Conservation (phyloP, 345 rosid genomes). For the Lumnitzera racemosa region DNA sequence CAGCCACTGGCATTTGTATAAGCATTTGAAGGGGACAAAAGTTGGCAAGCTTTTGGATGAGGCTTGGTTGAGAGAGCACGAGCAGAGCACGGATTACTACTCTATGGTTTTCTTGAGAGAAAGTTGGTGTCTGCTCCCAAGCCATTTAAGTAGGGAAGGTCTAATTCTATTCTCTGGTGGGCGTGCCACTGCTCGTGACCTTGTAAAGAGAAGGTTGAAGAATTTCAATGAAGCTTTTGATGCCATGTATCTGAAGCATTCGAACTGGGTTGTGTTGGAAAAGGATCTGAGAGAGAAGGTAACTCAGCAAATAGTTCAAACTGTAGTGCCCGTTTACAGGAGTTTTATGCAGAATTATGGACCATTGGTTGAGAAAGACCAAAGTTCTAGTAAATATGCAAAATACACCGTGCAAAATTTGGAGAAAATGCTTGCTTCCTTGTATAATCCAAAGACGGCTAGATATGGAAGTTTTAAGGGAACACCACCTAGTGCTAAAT, state of each 20-base stretch:
- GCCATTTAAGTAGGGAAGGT: slow-evolving; percentile 91
- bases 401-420: slow-evolving; percentile 74
- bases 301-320: slow-evolving; percentile 67
- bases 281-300: slow-evolving; percentile 88
- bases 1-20: slow-evolving; percentile 83
- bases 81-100: slow-evolving; percentile 68
- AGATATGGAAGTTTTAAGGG: slow-evolving; percentile 88
- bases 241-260: slow-evolving; percentile 73
- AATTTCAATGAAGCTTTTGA: slow-evolving; percentile 89
- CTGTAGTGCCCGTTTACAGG: slow-evolving; percentile 78
- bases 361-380: slow-evolving; percentile 85
- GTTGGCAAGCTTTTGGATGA: slow-evolving; percentile 77
- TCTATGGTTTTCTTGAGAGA: slow-evolving; percentile 62
- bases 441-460: slow-evolving; percentile 68
- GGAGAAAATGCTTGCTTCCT: slow-evolving; percentile 78
- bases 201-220: slow-evolving; percentile 87
- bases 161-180: slow-evolving; percentile 94
- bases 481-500: slow-evolving; percentile 43
- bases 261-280: slow-evolving; percentile 65
- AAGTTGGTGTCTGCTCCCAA: slow-evolving; percentile 89
- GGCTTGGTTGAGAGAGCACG: slow-evolving; percentile 80
- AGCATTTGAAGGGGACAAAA: slow-evolving; percentile 76
- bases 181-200: slow-evolving; percentile 99
- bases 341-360: slow-evolving; percentile 99
- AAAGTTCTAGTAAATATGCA: slow-evolving; percentile 79